Evolutionary conservation across 2,329 filamentous ascomycete genomes (phyloP).

Genomic region (Fusarium subglutinans): DNA sequence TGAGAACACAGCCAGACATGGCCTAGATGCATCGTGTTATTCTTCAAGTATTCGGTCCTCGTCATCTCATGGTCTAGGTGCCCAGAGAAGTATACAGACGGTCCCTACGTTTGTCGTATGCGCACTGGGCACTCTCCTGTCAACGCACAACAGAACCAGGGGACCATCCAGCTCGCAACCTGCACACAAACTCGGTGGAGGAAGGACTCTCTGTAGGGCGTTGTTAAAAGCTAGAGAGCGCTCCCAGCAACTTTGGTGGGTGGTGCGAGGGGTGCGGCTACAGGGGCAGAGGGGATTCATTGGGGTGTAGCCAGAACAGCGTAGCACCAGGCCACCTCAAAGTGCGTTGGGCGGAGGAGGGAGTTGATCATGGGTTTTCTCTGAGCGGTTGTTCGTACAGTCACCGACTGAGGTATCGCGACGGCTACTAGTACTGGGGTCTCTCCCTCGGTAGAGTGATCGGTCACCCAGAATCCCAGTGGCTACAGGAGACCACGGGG

Average conservation of each 20-base stretch:
- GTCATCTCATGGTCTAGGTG: slow-evolving; percentile 2
- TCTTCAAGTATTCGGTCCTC: slow-evolving; percentile 30
- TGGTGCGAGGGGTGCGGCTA: slow-evolving; percentile 41
- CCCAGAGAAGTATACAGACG: slow-evolving; percentile 4
- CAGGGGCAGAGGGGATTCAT: slow-evolving; percentile 22
- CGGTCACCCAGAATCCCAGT: slow-evolving; percentile 30
- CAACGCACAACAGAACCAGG: slow-evolving; percentile 41
- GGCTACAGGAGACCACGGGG: slow-evolving; percentile 32
- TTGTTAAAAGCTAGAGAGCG: slow-evolving; percentile 22
- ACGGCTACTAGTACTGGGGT: slow-evolving; percentile 18
- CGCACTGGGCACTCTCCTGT: slow-evolving; percentile 43
- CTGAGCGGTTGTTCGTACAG: slow-evolving; percentile 34
- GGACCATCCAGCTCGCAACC: slow-evolving; percentile 36
- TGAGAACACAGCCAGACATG: background rate
- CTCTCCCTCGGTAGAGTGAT: slow-evolving; percentile 27
- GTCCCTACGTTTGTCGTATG: slow-evolving; percentile 37
- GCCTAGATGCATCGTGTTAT: background rate
- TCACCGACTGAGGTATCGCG: slow-evolving; percentile 3
- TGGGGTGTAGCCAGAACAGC: slow-evolving; percentile 46
- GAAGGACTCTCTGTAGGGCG: slow-evolving; percentile 34
- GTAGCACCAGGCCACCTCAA: slow-evolving; percentile 44
- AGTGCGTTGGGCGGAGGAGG: slow-evolving; percentile 33
- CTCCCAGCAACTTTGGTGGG: slow-evolving; percentile 33
- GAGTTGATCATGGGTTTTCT: slow-evolving; percentile 40
- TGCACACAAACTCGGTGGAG: slow-evolving; percentile 38